Conservation (phyloP, 2,329 filamentous ascomycete genomes). For the Colletotrichum abscissum region DNA sequence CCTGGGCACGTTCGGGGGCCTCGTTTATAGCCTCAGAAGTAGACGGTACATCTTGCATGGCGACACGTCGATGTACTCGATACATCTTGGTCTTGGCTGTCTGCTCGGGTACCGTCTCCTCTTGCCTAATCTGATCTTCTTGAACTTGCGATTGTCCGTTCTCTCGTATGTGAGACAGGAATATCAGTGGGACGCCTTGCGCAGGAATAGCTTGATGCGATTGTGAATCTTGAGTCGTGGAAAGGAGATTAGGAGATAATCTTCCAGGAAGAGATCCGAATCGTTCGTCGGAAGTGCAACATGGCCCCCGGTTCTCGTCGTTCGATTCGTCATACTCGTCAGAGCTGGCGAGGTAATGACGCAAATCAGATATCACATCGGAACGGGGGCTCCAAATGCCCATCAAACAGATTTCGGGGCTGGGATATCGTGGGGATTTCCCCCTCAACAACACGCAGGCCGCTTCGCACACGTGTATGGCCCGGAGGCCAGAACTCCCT, state of each 20-base stretch:
- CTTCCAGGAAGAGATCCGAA: neutral
- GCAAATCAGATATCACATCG: constrained; percentile 27
- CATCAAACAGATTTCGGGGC: constrained; percentile 2
- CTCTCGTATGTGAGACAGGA: neutral
- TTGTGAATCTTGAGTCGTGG: neutral
- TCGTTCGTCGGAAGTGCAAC: neutral
- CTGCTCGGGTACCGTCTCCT: neutral
- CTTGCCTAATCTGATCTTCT: neutral
- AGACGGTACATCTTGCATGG: constrained; percentile 21
- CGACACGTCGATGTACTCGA: constrained; percentile 2
- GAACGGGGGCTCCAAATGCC: neutral
- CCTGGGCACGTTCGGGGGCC: neutral
- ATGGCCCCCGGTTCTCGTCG: neutral
- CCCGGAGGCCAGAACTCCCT: neutral
- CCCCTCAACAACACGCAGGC: neutral
- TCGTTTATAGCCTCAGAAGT: neutral
- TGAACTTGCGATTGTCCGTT: neutral
- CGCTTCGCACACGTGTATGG: neutral
- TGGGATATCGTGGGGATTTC: neutral
- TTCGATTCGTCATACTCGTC: constrained; percentile 17
- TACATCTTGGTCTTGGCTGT: neutral
- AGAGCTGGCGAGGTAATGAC: constrained; percentile 16
- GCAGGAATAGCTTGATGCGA: neutral
- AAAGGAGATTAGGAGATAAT: neutral
- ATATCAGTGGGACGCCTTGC: neutral